Evolutionary conservation across 768 basidiomycete species (phyloP).

Genomic region (Calocera viscosa): DNA sequence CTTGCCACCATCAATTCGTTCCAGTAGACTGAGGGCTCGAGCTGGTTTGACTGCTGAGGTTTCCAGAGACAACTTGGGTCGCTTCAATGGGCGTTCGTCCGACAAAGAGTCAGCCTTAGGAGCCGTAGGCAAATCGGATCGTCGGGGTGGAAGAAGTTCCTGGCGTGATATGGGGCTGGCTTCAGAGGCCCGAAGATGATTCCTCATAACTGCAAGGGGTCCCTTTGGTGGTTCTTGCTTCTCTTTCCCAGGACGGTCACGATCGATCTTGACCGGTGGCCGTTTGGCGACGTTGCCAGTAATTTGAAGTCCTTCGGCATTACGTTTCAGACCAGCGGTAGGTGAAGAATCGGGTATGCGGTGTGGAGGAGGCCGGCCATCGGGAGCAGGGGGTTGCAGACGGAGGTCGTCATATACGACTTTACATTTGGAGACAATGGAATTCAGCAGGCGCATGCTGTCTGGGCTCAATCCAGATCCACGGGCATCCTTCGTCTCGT

Average conservation of each 20-base stretch:
- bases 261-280: conserved; percentile 3
- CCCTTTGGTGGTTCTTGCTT: background rate
- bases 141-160: background rate
- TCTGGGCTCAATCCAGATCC: background rate
- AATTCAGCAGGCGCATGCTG: background rate
- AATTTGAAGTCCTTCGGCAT: background rate
- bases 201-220: background rate
- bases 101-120: background rate
- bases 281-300: background rate
- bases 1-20: background rate
- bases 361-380: background rate
- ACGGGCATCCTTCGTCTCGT: background rate
- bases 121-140: background rate
- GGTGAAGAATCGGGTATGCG: background rate
- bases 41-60: background rate
- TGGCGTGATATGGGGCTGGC: background rate
- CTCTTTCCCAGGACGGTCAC: background rate
- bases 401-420: background rate
- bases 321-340: background rate
- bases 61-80: background rate
- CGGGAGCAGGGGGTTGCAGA: background rate
- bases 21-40: background rate
- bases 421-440: background rate
- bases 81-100: background rate
- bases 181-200: background rate